These are phyloP conservation scores for Hygrophorus pudorinus DNA, from an alignment of 768 basidiomycete species.

Conservation along the genomic window DNA sequence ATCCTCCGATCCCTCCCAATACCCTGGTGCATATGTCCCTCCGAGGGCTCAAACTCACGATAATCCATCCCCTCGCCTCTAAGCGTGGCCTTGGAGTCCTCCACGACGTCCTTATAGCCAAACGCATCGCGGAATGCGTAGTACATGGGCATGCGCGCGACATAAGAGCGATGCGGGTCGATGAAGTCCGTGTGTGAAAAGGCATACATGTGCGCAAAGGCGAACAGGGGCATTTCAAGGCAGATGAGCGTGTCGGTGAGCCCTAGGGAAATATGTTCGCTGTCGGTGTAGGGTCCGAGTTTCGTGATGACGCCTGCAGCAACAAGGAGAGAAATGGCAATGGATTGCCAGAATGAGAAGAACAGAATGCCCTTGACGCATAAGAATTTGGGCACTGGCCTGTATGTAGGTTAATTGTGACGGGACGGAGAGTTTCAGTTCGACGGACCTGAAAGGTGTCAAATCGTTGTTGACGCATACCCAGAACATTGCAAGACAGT, in stretches of 20 bases:
- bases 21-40: slow-evolving; percentile 88
- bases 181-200: slow-evolving; percentile 89
- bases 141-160: slow-evolving; percentile 83
- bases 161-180: slow-evolving; percentile 43
- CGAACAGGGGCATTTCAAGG: slow-evolving; percentile 96
- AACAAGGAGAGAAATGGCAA: slow-evolving; percentile 81
- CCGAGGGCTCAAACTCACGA: slow-evolving; percentile 92
- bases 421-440: neutral
- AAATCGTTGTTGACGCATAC: slow-evolving; percentile 83
- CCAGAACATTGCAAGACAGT: slow-evolving; percentile 97
- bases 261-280: slow-evolving; percentile 82
- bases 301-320: slow-evolving; percentile 64
- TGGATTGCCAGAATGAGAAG: slow-evolving; percentile 97
- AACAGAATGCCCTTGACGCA: slow-evolving; percentile 98
- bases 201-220: slow-evolving; percentile 89
- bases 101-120: slow-evolving; percentile 76
- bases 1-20: slow-evolving; percentile 79
- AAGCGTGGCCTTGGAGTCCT: slow-evolving; percentile 75
- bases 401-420: slow-evolving; percentile 15
- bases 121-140: slow-evolving; percentile 87
- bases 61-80: slow-evolving; percentile 91
- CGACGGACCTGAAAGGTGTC: slow-evolving; percentile 71
- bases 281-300: slow-evolving; percentile 82
- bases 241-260: slow-evolving; percentile 89
- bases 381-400: slow-evolving; percentile 93